Percentiles rank a stretch among this genome's conserved stretches.
phyloP scores from a whole-genome alignment of 2,329 filamentous ascomycete genomes.

The Fusarium graminum region DNA sequence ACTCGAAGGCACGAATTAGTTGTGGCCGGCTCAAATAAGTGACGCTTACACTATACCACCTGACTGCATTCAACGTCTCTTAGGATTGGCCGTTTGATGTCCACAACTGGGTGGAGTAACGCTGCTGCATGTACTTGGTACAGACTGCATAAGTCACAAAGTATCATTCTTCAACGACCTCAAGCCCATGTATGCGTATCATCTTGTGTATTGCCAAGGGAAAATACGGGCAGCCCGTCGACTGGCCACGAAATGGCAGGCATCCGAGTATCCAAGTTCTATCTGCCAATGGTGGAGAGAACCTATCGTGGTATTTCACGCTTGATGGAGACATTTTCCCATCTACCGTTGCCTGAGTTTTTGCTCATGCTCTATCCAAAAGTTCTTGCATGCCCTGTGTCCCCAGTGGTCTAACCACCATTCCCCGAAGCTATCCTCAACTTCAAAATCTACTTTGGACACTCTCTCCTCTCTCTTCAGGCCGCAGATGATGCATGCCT shows the following conservation, averaged over 20 bases:
- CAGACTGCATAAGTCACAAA: conserved; percentile 23
- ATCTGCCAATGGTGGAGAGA: neutral
- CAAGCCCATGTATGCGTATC: conserved; percentile 10
- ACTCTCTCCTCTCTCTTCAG: conserved; percentile 89
- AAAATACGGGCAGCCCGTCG: neutral
- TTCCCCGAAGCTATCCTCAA: conserved; percentile 94
- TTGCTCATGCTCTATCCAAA: conserved; percentile 84
- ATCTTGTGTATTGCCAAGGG: conserved; percentile 1
- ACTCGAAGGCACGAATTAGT: conserved; percentile 6
- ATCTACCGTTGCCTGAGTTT: conserved; percentile 74
- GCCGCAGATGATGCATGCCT: conserved; percentile 87
- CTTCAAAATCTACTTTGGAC: conserved; percentile 77
- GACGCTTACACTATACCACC: conserved; percentile 23
- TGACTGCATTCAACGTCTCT: conserved; percentile 3
- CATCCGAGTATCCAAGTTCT: neutral
- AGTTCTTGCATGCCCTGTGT: conserved; percentile 81
- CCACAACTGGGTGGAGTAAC: conserved; percentile 28
- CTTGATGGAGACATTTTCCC: neutral
- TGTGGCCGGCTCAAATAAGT: conserved; percentile 5
- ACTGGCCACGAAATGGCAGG: neutral
- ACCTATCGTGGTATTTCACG: neutral
- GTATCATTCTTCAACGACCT: conserved; percentile 21
- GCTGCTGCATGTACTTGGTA: conserved; percentile 1
- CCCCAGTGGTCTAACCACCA: conserved; percentile 97
- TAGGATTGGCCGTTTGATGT: conserved; percentile 26